Conservation (phyloP, 805 yeast species). For the Pichia manshurica region DNA sequence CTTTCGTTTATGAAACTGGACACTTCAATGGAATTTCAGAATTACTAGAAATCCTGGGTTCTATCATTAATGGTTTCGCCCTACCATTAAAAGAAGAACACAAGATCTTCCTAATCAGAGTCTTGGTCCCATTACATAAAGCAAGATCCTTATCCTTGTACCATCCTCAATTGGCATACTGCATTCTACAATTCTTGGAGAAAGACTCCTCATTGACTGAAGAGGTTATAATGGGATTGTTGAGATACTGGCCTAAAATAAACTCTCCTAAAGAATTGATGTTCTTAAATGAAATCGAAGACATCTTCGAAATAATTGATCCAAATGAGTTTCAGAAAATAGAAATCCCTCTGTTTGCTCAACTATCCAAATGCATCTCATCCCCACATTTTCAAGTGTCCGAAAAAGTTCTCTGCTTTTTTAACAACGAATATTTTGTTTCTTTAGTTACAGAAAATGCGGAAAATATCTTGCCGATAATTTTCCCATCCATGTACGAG, state of each 20-base stretch:
- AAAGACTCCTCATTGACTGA: conserved; percentile 90
- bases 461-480: conserved; percentile 85
- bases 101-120: conserved; percentile 80
- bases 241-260: conserved; percentile 95
- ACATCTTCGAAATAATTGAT: conserved; percentile 92
- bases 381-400: conserved; percentile 97
- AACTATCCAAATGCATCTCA: conserved; percentile 86
- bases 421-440: conserved; percentile 92
- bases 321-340: conserved; percentile 87
- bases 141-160: conserved; percentile 82
- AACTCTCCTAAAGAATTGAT: conserved; percentile 92
- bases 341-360: conserved; percentile 90
- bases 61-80: conserved; percentile 96
- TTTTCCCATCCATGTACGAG: conserved; percentile 86
- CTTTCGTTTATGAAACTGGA: conserved; percentile 91
- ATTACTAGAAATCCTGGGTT: conserved; percentile 87
- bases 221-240: conserved; percentile 90
- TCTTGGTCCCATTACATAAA: conserved; percentile 87
- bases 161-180: conserved; percentile 95
- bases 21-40: conserved; percentile 95
- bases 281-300: conserved; percentile 94
- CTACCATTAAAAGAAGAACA: conserved; percentile 96
- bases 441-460: conserved; percentile 88
- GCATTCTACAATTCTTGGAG: conserved; percentile 93
- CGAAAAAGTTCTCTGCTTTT: conserved; percentile 87